These are phyloP conservation scores for Linaria vulgaris DNA, from an alignment of 257 asterid species.

Conservation along the genomic window DNA sequence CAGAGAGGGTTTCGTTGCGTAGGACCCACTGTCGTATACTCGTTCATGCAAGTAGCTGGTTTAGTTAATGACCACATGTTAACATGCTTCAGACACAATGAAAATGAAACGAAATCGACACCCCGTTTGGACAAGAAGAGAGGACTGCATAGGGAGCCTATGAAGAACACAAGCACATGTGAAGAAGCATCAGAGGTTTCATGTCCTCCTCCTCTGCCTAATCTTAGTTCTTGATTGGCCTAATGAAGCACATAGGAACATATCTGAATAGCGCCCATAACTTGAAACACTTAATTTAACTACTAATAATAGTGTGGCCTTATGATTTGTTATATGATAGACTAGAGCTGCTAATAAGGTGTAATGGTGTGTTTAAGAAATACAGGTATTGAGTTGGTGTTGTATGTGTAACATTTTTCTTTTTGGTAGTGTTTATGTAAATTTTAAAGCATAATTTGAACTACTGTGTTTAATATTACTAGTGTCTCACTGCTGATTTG, in stretches of 20 bases:
- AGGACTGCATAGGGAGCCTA: slow-evolving; percentile 22
- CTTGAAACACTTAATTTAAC: slow-evolving; percentile 18
- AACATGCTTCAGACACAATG: slow-evolving; percentile 65
- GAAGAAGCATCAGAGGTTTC: slow-evolving; percentile 7
- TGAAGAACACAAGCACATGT: slow-evolving; percentile 22
- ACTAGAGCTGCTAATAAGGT: background rate
- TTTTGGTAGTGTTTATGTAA: slow-evolving; percentile 17
- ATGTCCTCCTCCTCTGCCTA: slow-evolving; percentile 25
- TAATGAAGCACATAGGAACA: too few species aligned
- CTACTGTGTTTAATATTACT: background rate
- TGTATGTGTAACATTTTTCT: slow-evolving; percentile 15
- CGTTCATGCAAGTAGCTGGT: slow-evolving; percentile 81
- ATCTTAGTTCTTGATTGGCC: background rate
- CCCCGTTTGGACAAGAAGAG: slow-evolving; percentile 21
- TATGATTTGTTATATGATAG: too few species aligned
- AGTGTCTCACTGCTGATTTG: too few species aligned
- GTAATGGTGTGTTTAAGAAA: background rate
- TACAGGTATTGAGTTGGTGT: background rate
- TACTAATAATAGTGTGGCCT: background rate
- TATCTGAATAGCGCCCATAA: background rate
- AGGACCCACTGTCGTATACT: slow-evolving; percentile 75
- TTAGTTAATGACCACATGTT: slow-evolving; percentile 67
- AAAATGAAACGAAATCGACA: slow-evolving; percentile 33
- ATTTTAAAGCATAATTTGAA: background rate
- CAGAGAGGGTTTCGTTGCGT: slow-evolving; percentile 70